A percentile compares a stretch with the other conserved stretches of the same genome.
Conservation (phyloP, 2,329 filamentous ascomycete genomes). For the Phaeosphaeriaceae sp. region DNA sequence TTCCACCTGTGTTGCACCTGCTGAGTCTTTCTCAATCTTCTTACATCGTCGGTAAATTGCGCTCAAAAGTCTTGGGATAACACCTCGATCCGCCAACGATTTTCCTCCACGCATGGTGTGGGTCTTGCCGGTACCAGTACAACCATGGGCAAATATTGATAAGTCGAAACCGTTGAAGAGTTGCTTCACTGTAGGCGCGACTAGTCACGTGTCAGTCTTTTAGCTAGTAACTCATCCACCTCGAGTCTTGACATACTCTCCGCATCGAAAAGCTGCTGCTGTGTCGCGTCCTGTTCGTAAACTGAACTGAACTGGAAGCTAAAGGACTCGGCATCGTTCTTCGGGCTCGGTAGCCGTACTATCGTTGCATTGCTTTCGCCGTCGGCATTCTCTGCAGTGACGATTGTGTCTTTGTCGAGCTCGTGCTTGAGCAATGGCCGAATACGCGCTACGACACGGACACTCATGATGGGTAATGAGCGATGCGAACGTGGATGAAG, state of each 20-base stretch:
- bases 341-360: slow-evolving; percentile 90
- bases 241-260: slow-evolving; percentile 68
- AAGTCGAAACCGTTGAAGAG: slow-evolving; percentile 78
- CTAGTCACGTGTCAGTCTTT: slow-evolving; percentile 56
- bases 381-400: slow-evolving; percentile 62
- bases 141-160: slow-evolving; percentile 91
- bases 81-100: slow-evolving; percentile 82
- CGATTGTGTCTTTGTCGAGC: slow-evolving; percentile 85
- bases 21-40: slow-evolving; percentile 82
- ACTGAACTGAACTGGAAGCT: slow-evolving; percentile 95
- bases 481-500: slow-evolving; percentile 11
- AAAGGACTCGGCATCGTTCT: slow-evolving; percentile 89
- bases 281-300: slow-evolving; percentile 79
- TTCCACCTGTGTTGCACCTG: slow-evolving; percentile 71
- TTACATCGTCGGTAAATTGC: slow-evolving; percentile 83
- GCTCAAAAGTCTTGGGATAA: slow-evolving; percentile 85
- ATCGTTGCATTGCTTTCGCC: slow-evolving; percentile 60
- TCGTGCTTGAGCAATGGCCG: slow-evolving; percentile 87
- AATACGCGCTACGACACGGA: slow-evolving; percentile 89
- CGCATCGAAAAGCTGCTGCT: slow-evolving; percentile 86
- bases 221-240: slow-evolving; percentile 4
- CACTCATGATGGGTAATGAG: slow-evolving; percentile 55
- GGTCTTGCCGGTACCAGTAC: slow-evolving; percentile 92
- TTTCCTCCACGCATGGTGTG: slow-evolving; percentile 95
- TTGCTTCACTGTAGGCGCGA: slow-evolving; percentile 87